Percentiles rank a stretch among this genome's conserved stretches.
Evolutionary conservation across 2,329 filamentous ascomycete species (phyloP).

Genomic region (Gaeumannomyces sp.): DNA sequence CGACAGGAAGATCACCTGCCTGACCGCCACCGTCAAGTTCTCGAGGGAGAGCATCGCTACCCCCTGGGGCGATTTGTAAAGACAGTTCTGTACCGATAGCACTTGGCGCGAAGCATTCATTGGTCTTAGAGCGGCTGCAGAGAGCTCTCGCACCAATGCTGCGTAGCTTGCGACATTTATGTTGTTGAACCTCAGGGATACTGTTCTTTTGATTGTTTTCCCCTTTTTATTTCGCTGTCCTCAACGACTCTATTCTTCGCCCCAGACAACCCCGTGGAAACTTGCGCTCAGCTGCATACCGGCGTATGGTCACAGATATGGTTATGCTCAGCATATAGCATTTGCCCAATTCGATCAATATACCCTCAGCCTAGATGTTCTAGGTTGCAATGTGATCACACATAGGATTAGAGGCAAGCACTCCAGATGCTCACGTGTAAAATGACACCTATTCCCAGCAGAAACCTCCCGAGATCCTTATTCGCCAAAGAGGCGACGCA

Average conservation of each 20-base stretch:
- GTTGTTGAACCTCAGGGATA: conserved; percentile 2
- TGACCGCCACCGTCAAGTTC: conserved; percentile 69
- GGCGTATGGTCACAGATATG: not conserved
- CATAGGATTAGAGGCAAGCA: not conserved
- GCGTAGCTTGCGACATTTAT: not conserved
- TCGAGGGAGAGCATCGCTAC: conserved; percentile 18
- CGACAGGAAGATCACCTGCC: conserved; percentile 72
- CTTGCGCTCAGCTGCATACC: not conserved
- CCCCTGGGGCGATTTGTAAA: conserved; percentile 8
- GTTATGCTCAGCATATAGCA: not conserved
- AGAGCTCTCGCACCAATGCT: not conserved
- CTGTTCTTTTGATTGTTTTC: not conserved
- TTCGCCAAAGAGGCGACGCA: conserved; percentile 62
- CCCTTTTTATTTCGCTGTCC: not conserved
- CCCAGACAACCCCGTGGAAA: not conserved
- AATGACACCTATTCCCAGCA: not conserved
- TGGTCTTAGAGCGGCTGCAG: not conserved
- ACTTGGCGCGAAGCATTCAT: not conserved
- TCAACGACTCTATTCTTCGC: not conserved
- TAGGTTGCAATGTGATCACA: not conserved
- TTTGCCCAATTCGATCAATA: not conserved
- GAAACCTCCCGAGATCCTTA: conserved; percentile 27
- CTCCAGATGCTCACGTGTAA: not conserved
- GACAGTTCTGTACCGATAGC: not conserved
- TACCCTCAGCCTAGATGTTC: not conserved